Percentiles rank a stretch among this genome's conserved stretches.
phyloP scores from a whole-genome alignment of 108 stramenopile genomes.

The Epipyxis sp. region DNA sequence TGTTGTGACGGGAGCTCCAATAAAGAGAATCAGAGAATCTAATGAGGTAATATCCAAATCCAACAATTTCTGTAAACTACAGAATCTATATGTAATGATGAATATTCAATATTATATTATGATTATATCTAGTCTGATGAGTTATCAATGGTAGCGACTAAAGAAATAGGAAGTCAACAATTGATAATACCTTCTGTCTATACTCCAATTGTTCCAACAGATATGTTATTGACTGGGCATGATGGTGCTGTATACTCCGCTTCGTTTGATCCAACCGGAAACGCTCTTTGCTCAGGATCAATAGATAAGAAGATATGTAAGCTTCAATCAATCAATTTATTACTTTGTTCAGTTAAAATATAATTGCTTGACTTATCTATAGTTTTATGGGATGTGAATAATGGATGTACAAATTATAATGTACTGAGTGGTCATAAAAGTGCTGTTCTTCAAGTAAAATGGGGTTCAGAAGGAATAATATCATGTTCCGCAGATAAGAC shows the following conservation, averaged over 20 bases:
- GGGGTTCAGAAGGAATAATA: slow-evolving; percentile 59
- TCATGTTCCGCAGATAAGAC: slow-evolving; percentile 76
- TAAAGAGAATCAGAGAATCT: neutral
- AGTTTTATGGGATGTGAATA: slow-evolving; percentile 62
- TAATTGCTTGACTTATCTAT: neutral
- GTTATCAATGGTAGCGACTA: no score
- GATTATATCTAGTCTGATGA: no score
- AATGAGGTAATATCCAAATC: neutral
- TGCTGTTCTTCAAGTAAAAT: slow-evolving; percentile 73
- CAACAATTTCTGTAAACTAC: neutral
- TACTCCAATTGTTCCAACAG: no score
- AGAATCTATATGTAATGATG: no score
- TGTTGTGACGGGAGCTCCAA: no score
- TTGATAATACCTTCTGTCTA: no score
- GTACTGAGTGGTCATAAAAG: slow-evolving; percentile 77
- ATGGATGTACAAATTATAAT: slow-evolving; percentile 67
- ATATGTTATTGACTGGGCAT: slow-evolving; percentile 77
- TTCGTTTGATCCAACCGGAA: slow-evolving; percentile 67
- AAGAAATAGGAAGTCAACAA: no score
- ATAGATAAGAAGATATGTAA: slow-evolving; percentile 64
- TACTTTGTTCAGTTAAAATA: neutral
- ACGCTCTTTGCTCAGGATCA: slow-evolving; percentile 61
- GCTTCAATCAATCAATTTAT: no score
- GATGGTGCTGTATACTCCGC: slow-evolving; percentile 76
- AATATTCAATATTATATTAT: no score